These are phyloP conservation scores for Lachnellula suecica DNA, from an alignment of 2,329 filamentous ascomycete genomes.

Conservation along the genomic window DNA sequence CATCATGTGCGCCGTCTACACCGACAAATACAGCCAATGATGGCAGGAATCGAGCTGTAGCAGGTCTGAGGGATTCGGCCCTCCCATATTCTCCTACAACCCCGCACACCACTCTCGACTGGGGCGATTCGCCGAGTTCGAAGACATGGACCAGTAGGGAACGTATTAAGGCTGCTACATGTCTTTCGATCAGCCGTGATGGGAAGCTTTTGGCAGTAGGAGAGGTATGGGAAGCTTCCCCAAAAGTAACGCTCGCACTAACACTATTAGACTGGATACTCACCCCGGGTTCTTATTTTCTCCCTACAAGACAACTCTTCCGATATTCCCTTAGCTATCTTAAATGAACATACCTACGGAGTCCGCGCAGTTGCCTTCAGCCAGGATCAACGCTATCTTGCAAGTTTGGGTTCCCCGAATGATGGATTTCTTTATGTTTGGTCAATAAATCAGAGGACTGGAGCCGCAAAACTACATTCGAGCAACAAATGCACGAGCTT, in stretches of 20 bases:
- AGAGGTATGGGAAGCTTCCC: constrained; percentile 51
- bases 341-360: constrained; percentile 88
- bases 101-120: constrained; percentile 42
- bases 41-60: constrained; percentile 56
- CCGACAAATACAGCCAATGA: constrained; percentile 60
- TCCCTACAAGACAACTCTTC: constrained; percentile 76
- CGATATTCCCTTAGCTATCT: constrained; percentile 78
- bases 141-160: constrained; percentile 88
- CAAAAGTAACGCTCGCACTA: constrained; percentile 31
- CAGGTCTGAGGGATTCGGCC: constrained; percentile 46
- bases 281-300: constrained; percentile 87
- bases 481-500: constrained; percentile 92
- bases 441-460: constrained; percentile 80
- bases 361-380: constrained; percentile 90
- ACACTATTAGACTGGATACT: constrained; percentile 73
- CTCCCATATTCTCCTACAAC: constrained; percentile 35
- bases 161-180: constrained; percentile 91
- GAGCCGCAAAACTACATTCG: constrained; percentile 73
- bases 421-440: constrained; percentile 94
- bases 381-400: constrained; percentile 79
- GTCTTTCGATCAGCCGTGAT: constrained; percentile 83
- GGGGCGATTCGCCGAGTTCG: constrained; percentile 61
- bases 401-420: constrained; percentile 83
- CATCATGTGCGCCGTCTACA: constrained; percentile 53
- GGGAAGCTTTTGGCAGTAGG: constrained; percentile 87